phyloP scores from a whole-genome alignment of 2,329 filamentous ascomycete species.

The Cladosporium sp. region DNA sequence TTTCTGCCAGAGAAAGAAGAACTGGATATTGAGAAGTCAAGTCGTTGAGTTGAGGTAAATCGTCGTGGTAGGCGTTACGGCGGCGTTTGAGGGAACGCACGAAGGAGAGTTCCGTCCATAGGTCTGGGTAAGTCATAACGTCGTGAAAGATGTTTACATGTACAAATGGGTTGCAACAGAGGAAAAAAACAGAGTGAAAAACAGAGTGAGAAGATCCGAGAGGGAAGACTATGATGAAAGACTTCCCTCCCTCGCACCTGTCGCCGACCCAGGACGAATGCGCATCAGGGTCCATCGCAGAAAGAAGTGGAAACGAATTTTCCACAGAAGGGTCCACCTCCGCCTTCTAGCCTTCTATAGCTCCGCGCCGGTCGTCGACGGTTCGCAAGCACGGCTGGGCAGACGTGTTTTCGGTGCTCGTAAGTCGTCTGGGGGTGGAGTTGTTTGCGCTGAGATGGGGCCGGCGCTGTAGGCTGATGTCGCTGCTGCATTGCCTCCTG shows the following conservation, averaged over 20 bases:
- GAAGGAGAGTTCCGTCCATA: conserved; percentile 8
- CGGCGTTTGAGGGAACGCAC: conserved; percentile 2
- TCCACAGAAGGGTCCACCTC: conserved; percentile 11
- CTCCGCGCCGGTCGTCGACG: background rate
- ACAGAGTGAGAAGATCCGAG: background rate
- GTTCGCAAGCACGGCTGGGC: conserved; percentile 11
- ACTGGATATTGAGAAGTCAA: conserved; percentile 11
- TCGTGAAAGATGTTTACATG: background rate
- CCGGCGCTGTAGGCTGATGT: no score
- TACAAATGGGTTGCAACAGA: background rate
- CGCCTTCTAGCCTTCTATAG: conserved; percentile 7
- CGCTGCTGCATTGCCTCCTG: no score
- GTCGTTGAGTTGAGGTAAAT: conserved; percentile 6
- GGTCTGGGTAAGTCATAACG: conserved; percentile 7
- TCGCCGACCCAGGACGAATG: background rate
- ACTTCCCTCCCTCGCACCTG: background rate
- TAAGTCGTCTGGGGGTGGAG: background rate
- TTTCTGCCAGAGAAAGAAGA: conserved; percentile 7
- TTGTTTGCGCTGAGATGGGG: no score
- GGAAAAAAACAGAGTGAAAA: background rate
- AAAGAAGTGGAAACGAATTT: conserved; percentile 12
- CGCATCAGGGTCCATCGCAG: conserved; percentile 1
- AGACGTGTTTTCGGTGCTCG: background rate
- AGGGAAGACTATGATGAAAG: conserved; percentile 9
- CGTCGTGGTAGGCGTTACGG: background rate